Conservation (phyloP, 306 rosid genomes). For the Corylus heterophylla region DNA sequence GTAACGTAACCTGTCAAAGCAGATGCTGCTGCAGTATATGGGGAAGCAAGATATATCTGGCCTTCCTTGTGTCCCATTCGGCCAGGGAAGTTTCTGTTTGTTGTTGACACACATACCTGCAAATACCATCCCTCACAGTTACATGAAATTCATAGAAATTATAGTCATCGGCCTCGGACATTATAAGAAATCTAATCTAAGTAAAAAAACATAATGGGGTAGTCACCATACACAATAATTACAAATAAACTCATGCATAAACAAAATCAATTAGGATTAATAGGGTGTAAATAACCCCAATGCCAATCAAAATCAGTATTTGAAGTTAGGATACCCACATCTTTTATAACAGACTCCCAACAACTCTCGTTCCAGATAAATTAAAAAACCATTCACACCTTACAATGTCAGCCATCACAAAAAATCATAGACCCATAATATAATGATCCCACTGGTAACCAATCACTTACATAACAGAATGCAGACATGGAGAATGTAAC, state of each 20-base stretch:
- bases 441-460: no score
- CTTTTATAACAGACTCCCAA: not conserved
- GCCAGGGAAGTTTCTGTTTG: constrained; percentile 94
- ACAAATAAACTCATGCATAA: not conserved
- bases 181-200: not conserved
- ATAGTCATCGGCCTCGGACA: not conserved
- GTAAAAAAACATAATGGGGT: not conserved
- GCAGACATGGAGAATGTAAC: not conserved
- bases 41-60: constrained; percentile 86
- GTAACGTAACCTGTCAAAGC: constrained; percentile 95
- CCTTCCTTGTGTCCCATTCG: constrained; percentile 99
- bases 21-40: constrained; percentile 95
- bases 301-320: no score
- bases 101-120: constrained; percentile 85
- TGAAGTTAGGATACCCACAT: no score
- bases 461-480: not conserved
- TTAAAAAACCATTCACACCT: not conserved
- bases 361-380: not conserved
- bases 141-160: not conserved
- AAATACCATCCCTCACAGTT: constrained; percentile 2
- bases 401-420: not conserved
- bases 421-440: not conserved
- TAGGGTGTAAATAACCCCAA: not conserved
- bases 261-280: no score
- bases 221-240: not conserved